These are phyloP conservation scores for Quercus dentata DNA, from an alignment of 306 rosid genomes.

Conservation along the genomic window DNA sequence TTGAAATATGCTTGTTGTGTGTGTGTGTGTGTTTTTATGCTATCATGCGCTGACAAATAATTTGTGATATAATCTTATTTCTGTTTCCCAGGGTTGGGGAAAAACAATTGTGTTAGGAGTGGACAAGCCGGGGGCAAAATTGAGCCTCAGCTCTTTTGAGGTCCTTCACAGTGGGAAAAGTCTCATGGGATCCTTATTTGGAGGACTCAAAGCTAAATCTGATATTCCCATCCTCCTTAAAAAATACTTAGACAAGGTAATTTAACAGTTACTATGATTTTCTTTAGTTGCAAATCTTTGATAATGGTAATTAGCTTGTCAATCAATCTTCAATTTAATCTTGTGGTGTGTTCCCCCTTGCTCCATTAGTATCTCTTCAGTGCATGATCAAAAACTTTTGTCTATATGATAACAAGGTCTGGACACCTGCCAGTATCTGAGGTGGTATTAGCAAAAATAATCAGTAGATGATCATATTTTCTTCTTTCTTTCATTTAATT, in stretches of 20 bases:
- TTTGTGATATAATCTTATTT: background rate
- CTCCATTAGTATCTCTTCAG: background rate
- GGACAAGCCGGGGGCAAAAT: conserved; percentile 54
- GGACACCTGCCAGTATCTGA: background rate
- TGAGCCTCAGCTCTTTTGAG: conserved; percentile 40
- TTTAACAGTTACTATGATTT: background rate
- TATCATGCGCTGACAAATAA: background rate
- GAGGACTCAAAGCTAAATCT: conserved; percentile 80
- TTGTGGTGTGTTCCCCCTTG: background rate
- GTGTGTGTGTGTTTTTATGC: background rate
- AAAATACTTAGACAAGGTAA: conserved; percentile 76
- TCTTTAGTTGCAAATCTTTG: background rate
- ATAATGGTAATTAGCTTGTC: background rate
- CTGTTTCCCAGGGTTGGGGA: conserved; percentile 80
- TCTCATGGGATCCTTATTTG: conserved; percentile 66
- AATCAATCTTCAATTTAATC: background rate
- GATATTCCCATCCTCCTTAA: conserved; percentile 67
- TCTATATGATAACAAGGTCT: background rate
- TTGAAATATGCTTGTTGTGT: background rate
- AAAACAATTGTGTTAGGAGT: conserved; percentile 76
- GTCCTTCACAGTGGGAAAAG: conserved; percentile 58
- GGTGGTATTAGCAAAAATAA: background rate
- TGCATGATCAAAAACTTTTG: too few relatives aligned
- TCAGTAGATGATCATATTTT: background rate
- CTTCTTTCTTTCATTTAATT: background rate